A percentile compares a stretch with the other conserved stretches of the same genome.
Conservation (phyloP, 495 filamentous ascomycete genomes). For the Penicillium crystallinum region DNA sequence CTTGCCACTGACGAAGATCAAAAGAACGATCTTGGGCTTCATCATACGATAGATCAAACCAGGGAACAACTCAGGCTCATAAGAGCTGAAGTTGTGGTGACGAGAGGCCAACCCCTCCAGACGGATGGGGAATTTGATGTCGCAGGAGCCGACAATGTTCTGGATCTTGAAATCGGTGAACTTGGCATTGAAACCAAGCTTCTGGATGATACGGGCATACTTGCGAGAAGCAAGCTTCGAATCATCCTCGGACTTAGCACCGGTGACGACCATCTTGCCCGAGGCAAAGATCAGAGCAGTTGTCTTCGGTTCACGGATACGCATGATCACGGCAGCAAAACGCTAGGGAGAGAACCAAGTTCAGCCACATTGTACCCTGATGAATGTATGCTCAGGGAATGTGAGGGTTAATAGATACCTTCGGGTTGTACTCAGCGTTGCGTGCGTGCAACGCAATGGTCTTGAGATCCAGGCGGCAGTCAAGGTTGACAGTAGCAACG, state of each 20-base stretch:
- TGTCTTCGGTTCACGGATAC: constrained; percentile 98
- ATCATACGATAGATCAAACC: constrained; percentile 99
- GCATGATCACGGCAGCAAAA: constrained; percentile 99
- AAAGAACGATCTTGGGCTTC: constrained; percentile 97
- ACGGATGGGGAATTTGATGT: constrained; percentile 99
- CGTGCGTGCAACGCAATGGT: constrained; percentile 97
- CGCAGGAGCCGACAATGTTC: constrained; percentile 97
- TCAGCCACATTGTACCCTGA: constrained; percentile 45
- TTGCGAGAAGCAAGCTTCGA: constrained; percentile 95
- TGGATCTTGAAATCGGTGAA: constrained; percentile 99
- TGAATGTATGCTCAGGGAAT: constrained; percentile 36
- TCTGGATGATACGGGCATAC: constrained; percentile 99
- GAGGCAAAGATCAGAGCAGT: constrained; percentile 97
- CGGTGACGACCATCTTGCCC: constrained; percentile 99
- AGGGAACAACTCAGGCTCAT: constrained; percentile 97
- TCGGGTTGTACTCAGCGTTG: constrained; percentile 97
- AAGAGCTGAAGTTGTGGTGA: constrained; percentile 99
- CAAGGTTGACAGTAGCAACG: constrained; percentile 97
- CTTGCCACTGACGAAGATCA: constrained; percentile 99
- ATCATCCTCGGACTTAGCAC: constrained; percentile 97
- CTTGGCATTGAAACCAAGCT: constrained; percentile 98
- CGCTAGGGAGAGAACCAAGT: constrained; percentile 61
- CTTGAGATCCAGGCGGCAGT: constrained; percentile 97
- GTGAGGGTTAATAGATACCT: constrained; percentile 57
- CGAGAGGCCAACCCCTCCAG: constrained; percentile 90